phyloP scores from a whole-genome alignment of 1,139 yeast genomes.

The Pneumocystis sp. region DNA sequence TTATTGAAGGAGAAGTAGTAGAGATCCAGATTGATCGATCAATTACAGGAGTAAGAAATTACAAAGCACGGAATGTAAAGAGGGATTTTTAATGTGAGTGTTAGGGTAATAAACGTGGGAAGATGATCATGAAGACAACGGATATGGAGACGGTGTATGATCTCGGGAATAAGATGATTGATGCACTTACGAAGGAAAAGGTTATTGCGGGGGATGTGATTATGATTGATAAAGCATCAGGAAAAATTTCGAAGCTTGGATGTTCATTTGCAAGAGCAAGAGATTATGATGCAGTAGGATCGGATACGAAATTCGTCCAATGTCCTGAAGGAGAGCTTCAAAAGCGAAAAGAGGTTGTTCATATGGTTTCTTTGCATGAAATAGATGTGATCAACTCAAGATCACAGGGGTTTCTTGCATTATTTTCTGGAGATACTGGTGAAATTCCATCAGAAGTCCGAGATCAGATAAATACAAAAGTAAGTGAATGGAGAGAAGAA shows the following conservation, averaged over 20 bases:
- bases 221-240: slow-evolving; percentile 88
- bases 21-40: slow-evolving; percentile 96
- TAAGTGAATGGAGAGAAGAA: slow-evolving; percentile 98
- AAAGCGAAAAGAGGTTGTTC: slow-evolving; percentile 86
- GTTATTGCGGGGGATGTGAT: slow-evolving; percentile 96
- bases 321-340: slow-evolving; percentile 98
- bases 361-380: slow-evolving; percentile 91
- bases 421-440: slow-evolving; percentile 95
- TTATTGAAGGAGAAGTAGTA: slow-evolving; percentile 97
- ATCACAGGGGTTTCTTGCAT: slow-evolving; percentile 92
- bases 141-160: slow-evolving; percentile 99
- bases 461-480: slow-evolving; percentile 91
- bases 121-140: slow-evolving; percentile 89
- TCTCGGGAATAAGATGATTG: slow-evolving; percentile 94
- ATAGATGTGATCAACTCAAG: slow-evolving; percentile 96
- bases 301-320: slow-evolving; percentile 92
- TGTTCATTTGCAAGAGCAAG: slow-evolving; percentile 90
- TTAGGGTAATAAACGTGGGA: slow-evolving; percentile 88
- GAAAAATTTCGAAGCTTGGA: slow-evolving; percentile 85
- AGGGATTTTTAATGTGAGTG: not conserved
- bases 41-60: slow-evolving; percentile 44
- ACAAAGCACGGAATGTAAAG: not conserved
- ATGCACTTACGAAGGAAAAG: slow-evolving; percentile 84
- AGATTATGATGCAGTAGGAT: slow-evolving; percentile 99
- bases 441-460: slow-evolving; percentile 92